These are phyloP conservation scores for Ophiostoma montium DNA, from an alignment of 2,329 filamentous ascomycete species.

Conservation along the genomic window DNA sequence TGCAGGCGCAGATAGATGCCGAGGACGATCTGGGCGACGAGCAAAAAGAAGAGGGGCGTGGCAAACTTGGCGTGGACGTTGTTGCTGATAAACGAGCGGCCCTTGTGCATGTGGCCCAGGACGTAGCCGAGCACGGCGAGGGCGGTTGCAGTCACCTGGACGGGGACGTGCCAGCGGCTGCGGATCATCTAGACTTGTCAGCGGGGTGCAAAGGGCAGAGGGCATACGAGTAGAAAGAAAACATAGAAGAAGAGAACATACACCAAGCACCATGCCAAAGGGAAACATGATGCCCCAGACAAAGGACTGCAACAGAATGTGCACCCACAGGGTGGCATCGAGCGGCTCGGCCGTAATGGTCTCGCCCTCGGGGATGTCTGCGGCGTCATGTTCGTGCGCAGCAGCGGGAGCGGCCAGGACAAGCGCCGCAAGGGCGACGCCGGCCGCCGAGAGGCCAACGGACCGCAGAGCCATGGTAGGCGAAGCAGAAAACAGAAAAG, in stretches of 20 bases:
- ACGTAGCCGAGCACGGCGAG: constrained; percentile 78
- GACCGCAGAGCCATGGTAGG: constrained; percentile 3
- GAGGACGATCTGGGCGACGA: constrained; percentile 60
- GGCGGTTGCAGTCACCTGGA: constrained; percentile 60
- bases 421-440: constrained; percentile 6
- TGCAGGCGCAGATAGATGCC: constrained; percentile 85
- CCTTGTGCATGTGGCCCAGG: constrained; percentile 80
- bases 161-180: constrained; percentile 86
- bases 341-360: constrained; percentile 55
- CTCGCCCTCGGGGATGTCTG: constrained; percentile 52
- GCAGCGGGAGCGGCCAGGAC: constrained; percentile 12
- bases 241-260: constrained; percentile 35
- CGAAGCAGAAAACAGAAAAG: not conserved
- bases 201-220: not conserved
- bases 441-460: not conserved
- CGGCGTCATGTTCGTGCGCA: constrained; percentile 36
- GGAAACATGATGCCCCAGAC: constrained; percentile 90
- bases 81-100: constrained; percentile 60
- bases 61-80: constrained; percentile 78
- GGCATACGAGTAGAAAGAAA: not conserved
- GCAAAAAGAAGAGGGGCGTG: constrained; percentile 63
- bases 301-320: constrained; percentile 77
- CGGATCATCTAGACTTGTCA: constrained; percentile 53
- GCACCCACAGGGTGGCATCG: constrained; percentile 79
- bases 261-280: constrained; percentile 85